These are phyloP conservation scores for Blastocystis sp. DNA, from an alignment of 352 stramenopile genomes.

Conservation along the genomic window DNA sequence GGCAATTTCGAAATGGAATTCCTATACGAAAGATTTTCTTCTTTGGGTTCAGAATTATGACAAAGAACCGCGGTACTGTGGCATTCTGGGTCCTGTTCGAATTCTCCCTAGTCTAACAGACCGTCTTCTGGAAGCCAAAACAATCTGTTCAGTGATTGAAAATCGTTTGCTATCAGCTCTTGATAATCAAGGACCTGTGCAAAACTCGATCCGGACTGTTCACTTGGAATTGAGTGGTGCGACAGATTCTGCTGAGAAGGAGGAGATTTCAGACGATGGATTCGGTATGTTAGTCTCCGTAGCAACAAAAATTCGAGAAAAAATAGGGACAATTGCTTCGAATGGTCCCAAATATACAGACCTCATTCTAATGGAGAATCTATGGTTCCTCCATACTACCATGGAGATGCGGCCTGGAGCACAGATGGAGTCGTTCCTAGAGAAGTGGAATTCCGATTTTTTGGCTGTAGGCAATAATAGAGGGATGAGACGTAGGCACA, in stretches of 20 bases:
- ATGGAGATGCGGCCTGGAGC: not conserved
- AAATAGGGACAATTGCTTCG: not conserved
- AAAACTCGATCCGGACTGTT: not conserved
- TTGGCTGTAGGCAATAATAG: too few species aligned
- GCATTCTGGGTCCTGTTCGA: not conserved
- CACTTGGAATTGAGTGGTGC: not conserved
- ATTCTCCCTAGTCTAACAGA: not conserved
- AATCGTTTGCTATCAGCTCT: not conserved
- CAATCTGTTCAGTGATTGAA: not conserved
- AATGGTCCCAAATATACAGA: constrained; percentile 20
- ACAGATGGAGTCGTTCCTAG: not conserved
- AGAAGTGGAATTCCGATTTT: not conserved
- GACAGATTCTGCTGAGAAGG: not conserved
- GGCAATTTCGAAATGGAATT: not conserved
- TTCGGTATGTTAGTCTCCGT: not conserved
- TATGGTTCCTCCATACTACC: not conserved
- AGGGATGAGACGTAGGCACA: not conserved
- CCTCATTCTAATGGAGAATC: constrained; percentile 23
- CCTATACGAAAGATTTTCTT: not conserved
- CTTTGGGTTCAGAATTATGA: not conserved
- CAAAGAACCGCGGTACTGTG: not conserved
- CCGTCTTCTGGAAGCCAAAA: not conserved
- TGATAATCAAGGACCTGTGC: not conserved
- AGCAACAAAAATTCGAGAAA: not conserved
- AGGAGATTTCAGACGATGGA: not conserved